Evolutionary conservation across 2,329 filamentous ascomycete genomes (phyloP).

Genomic region (Epichloe brachyelytri): DNA sequence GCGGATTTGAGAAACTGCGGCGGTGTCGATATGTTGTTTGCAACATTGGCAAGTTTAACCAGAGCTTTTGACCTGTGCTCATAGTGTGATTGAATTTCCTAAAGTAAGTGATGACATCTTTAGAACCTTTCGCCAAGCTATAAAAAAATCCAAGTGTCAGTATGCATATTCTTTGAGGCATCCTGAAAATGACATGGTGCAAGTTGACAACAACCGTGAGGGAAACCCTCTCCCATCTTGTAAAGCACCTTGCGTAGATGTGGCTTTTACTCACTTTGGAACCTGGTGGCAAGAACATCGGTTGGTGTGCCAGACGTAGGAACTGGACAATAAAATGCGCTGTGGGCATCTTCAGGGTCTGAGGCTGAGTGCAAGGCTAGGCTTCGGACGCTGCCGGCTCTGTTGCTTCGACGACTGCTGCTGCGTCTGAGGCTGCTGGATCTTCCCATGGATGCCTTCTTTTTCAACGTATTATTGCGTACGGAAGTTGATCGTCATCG

Average conservation of each 20-base stretch:
- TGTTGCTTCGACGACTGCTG: slow-evolving; percentile 67
- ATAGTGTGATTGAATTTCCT: slow-evolving; percentile 84
- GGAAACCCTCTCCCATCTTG: not conserved
- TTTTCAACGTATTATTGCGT: slow-evolving; percentile 66
- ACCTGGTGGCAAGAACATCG: slow-evolving; percentile 72
- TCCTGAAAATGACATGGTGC: not conserved
- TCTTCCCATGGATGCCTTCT: slow-evolving; percentile 68
- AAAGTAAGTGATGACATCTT: slow-evolving; percentile 89
- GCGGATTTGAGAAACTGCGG: slow-evolving; percentile 64
- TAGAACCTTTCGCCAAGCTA: slow-evolving; percentile 87
- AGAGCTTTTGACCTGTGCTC: slow-evolving; percentile 74
- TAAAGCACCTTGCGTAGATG: not conserved
- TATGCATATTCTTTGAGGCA: not conserved
- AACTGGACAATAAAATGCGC: slow-evolving; percentile 79
- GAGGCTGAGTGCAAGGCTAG: slow-evolving; percentile 56
- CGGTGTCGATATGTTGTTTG: slow-evolving; percentile 68
- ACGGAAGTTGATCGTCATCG: slow-evolving; percentile 28
- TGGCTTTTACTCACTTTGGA: slow-evolving; percentile 55
- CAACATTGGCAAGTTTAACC: slow-evolving; percentile 67
- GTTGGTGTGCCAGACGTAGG: slow-evolving; percentile 81
- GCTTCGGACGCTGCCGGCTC: slow-evolving; percentile 77
- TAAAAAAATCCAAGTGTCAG: not conserved
- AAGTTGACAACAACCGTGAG: not conserved
- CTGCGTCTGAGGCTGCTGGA: slow-evolving; percentile 65
- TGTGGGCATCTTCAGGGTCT: slow-evolving; percentile 61